Evolutionary conservation across 495 filamentous ascomycete genomes (phyloP).

Genomic region (Aspergillus heteromorphus): DNA sequence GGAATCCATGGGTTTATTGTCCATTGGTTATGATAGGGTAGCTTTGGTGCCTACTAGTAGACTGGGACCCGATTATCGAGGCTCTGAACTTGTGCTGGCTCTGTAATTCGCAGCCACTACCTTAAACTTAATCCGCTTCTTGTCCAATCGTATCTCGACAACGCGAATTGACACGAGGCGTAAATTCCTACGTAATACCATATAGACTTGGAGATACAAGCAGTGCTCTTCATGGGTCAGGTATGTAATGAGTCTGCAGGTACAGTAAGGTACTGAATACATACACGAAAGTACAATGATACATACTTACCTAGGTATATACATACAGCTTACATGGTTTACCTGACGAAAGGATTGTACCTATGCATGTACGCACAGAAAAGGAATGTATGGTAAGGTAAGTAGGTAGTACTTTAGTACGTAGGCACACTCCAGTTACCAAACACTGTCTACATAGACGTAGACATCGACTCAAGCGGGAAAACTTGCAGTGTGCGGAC

Average conservation of each 20-base stretch:
- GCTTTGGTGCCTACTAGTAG: not conserved
- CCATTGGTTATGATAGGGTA: not conserved
- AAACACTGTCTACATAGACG: not conserved
- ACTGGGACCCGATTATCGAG: slow-evolving; percentile 2
- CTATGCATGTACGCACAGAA: not conserved
- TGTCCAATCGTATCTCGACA: not conserved
- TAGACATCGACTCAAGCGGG: too few species aligned
- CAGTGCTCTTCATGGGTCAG: not conserved
- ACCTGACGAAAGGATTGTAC: not conserved
- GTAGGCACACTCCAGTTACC: not conserved
- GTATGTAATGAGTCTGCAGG: not conserved
- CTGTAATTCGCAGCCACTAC: slow-evolving; percentile 4
- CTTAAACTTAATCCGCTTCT: not conserved
- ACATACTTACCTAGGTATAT: not conserved
- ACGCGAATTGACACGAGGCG: not conserved
- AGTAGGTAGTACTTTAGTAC: too few species aligned
- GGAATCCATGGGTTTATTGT: not conserved
- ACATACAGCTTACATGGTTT: not conserved
- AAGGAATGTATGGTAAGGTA: not conserved
- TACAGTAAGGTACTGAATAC: not conserved
- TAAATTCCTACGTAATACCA: not conserved
- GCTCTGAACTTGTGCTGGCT: not conserved
- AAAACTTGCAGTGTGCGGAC: not conserved
- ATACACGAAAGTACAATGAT: not conserved
- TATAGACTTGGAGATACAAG: not conserved